Base-by-base conservation (phyloP, 805 yeast genomes). In the Debaryomyces prosopidis region DNA sequence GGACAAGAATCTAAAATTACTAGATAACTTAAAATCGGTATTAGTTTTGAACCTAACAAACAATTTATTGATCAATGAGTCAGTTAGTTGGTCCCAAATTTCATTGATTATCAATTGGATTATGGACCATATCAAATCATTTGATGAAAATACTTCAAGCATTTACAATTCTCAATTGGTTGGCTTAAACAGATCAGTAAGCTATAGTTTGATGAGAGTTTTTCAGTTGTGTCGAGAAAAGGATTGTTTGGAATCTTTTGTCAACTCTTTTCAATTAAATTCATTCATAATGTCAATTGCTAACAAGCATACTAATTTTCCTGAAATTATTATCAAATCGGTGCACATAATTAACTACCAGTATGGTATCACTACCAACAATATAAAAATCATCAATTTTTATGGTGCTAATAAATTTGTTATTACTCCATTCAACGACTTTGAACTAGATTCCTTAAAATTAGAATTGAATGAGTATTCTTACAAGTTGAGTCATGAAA, bases 21-120 rank as follows among this genome's bases (percentile, higher is more conserved):
- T 50, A 4, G 65, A 59, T 36, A 53, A 57, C 43, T 51, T 69
- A 26, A 62, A 59, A 43, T 59, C 73, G 5, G 51, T 69, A 3
- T 43, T 69, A 27, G 45, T 71, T 2, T 46, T 69, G 16, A 71
- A 60, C 39, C 47, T 63, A 30, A 55, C 68, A 9, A 57, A 63
- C 42, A 67, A 66, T 37, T 43, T 68, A 16, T 36, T 58, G 9
- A 39, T 67, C 27, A 58, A 64, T 39, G 54, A 58, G 18, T 47
- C 59, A 15, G 47, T 55, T 1, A 49, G 55, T 20, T 66, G 69
- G 62, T 46, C 55, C 11, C 62, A 52, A 39, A 50, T 69, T 1
- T 53, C 61, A 17, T 47, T 66, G 32, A 45, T 63, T 4, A 43
- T 61, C 16, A 47, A 42, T 12, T 71, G 66, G 65, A 49, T 58